phyloP scores from a whole-genome alignment of 2,329 filamentous ascomycete genomes.

The Eutypa lata region DNA sequence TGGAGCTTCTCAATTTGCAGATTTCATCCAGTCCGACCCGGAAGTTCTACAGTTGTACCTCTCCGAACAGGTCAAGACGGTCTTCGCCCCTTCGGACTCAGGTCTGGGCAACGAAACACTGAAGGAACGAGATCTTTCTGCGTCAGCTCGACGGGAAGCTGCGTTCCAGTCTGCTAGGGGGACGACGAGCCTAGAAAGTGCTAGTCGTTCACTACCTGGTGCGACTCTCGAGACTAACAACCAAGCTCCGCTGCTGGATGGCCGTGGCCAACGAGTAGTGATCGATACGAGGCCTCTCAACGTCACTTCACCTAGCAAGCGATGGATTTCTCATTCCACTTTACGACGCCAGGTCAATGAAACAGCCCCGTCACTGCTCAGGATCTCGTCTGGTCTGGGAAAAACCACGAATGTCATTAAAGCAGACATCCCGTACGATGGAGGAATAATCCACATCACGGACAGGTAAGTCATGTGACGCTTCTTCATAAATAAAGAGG shows the following conservation, averaged over 20 bases:
- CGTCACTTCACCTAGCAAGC: slow-evolving; percentile 6
- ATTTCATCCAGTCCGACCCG: slow-evolving; percentile 16
- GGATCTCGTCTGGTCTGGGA: slow-evolving; percentile 21
- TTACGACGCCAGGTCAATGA: background rate
- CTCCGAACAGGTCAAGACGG: slow-evolving; percentile 15
- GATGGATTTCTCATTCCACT: slow-evolving; percentile 2
- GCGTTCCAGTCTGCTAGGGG: slow-evolving; percentile 2
- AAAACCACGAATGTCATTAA: slow-evolving; percentile 21
- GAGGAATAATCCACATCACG: slow-evolving; percentile 21
- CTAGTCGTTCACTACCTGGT: slow-evolving; percentile 2
- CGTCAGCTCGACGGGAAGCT: background rate
- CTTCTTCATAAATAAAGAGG: background rate
- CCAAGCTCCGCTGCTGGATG: slow-evolving; percentile 1
- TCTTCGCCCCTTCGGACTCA: slow-evolving; percentile 22
- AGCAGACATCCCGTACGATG: slow-evolving; percentile 19
- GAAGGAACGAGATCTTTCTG: slow-evolving; percentile 1
- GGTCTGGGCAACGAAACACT: slow-evolving; percentile 1
- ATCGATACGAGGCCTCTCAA: slow-evolving; percentile 9
- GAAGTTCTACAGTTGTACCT: slow-evolving; percentile 12
- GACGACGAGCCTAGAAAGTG: slow-evolving; percentile 1
- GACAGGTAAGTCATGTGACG: slow-evolving; percentile 15
- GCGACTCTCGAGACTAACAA: slow-evolving; percentile 6
- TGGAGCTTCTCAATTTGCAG: slow-evolving; percentile 19
- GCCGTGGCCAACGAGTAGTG: slow-evolving; percentile 6
- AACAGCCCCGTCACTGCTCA: slow-evolving; percentile 6